Evolutionary conservation across 345 rosid genomes (phyloP), one percentile per base, ranked within the genome.

Genomic region (Eutrema heterophyllum): DNA sequence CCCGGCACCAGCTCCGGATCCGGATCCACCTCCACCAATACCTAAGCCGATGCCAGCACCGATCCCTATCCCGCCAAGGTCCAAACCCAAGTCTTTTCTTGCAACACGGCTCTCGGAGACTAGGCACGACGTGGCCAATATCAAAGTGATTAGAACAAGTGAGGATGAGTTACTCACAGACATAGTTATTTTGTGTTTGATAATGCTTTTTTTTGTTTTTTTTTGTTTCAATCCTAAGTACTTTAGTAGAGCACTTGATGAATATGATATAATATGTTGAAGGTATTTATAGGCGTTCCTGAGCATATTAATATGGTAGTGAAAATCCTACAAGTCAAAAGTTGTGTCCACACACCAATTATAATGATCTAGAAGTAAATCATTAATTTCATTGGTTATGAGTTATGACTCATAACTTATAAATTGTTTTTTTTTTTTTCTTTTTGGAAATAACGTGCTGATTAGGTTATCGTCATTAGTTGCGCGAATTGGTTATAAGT

Each of bases 1-100:
- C 5, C 94, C 94, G 7, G 86, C 81, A 9, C 90, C 93, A 9
- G 89, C 85, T 44, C 86, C 86, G 0, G 91, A 83, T 4, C 91
- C 88, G 7, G 90, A 81, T 1, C 89, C 91, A 9, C 74, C 66
- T 9, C 93, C 93, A 5, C 94, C 89, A 14, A 89, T 62, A 38
- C 93, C 97, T 59, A 89, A 44, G 18, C 97, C 93, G 21, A 82
- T 74, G n/a, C 96, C 96, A 45, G 81, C 0, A 55, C 97, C 96
- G 50, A 85, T 69, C 9, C 97, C 93, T 33, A 86, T 40, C 14
- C 97, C 97, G 2, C 93, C 96, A 21, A 88, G 87, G 84, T 92
- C 90, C 48, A 89, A 1, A 5, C 92, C 96, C 27, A 92, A 79
- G 78, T 92, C 92, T 74, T 92, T 84, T 50, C 96, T 85, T 15